Evolutionary conservation across 2,329 filamentous ascomycete species (phyloP), one percentile per base, ranked within the genome.

Genomic region (Escovopsis sp.): DNA sequence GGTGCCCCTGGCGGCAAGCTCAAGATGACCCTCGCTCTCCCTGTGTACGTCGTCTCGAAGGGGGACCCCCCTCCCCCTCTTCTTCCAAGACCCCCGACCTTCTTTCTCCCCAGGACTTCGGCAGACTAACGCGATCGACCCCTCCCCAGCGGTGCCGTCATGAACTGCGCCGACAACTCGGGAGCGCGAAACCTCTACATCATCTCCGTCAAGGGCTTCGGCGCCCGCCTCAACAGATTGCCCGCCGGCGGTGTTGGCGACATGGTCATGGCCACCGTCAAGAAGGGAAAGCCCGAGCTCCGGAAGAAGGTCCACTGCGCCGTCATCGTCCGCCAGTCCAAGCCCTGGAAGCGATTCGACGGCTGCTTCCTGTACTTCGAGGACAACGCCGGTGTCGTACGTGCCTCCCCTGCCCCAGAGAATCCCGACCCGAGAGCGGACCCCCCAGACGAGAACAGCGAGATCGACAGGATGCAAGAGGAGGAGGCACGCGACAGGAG

Each of bases 271-370:
- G 88, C 88, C 51, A 96, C 90, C 51, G 90, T 96, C 71, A 96
- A 98, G 85, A 96, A 98, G 84, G 90, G 92, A 71, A 98, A 98
- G 85, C 92, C 92, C 48, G 92, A 98, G 71, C 74, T 98, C 61
- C 78, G 92, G 68, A 98, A 98, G 84, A 98, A 98, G 83, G 90
- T 98, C 66, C 94, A 98, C 86, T 90, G 90, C 54, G 90, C 90
- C 58, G 88, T 98, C 62, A 90, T 98, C 61, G 88, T 96, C 63
- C 76, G 90, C 65, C 90, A 96, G 74, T 83, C 81, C 72, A 98
- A 98, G 80, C 90, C 90, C 57, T 98, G 90, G 90, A 87, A 90
- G 76, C 80, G 90, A 65, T 82, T 83, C 54, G 90, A 98, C 65
- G 92, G 90, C 68, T 83, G 96, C 58, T 98, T 85, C 77, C 79